Evolutionary conservation across 352 stramenopile genomes (phyloP), one percentile per base, ranked within the genome.

Genomic region (Phytopythium sindhum): DNA sequence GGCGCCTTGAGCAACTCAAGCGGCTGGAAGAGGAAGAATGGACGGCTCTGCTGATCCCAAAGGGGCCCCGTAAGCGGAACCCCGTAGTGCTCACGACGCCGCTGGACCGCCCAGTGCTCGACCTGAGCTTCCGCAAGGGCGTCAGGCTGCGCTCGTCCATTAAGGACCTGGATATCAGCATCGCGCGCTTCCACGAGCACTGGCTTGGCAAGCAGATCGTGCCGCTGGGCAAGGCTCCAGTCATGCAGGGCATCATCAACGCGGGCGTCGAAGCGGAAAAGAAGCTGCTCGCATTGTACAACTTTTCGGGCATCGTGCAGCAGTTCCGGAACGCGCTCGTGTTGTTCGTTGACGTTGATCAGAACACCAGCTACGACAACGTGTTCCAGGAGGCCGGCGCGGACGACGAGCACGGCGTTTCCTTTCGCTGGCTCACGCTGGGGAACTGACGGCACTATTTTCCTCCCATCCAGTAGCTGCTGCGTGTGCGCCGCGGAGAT

Each of bases 381-480:
- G 61, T 72, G 26, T 89, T 89, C 63, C 70, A 70, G 35, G 57
- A 86, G 7, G 8, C 26, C 10, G 48, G 52, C 2, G 35, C 2
- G 17, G 63, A 68, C 24, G 65, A 41, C 44, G 21, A 31, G 0
- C 42, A 9, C 24, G 55, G 51, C 0, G 75, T 91, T 11, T 67
- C 82, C 68, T 88, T 91, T 60, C 70, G 75, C 33, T 89, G 82
- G 82, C 86, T 86, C 47, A 77, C 73, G 21, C 75, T 77, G 57
- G 63, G 51, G 12, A 64, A 69, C 1, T 75, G 73, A 52, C 57
- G 75, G n/a, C 44, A 70, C 2, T 63, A 72, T 4, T 70, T 73
- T 6, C 70, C 69, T 0, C 58, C 70, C 33, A 72, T 86, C 33
- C 42, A 51, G 55, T 70, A 74, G 11, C 60, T 89, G n/a, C 37